Base-by-base conservation (phyloP, 2,329 filamentous ascomycete genomes). In the Cercospora sp. region DNA sequence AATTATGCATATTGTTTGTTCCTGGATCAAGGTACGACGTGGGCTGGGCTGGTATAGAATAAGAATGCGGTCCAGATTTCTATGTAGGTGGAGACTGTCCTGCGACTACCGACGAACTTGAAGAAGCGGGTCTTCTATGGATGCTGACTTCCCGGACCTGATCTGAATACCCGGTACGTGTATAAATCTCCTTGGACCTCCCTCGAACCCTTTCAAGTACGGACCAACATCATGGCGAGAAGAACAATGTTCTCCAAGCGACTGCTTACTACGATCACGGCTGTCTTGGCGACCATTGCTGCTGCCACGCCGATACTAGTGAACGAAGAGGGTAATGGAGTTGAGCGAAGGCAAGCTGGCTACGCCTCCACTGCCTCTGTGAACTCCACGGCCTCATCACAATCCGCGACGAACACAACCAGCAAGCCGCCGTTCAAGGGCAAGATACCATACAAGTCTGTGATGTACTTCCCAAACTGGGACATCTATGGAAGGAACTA, bases 401-500 rank as follows among this genome's bases (percentile, higher is more conserved):
- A 13, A 28, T 5, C 20, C 16, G 5, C 53, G 16, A 23, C 55
- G 4, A 59, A 36, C 6, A 2, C 9, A 0, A 59, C 55, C 18
- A 7, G 0, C 16, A 33, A n/a, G 30, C 30, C 55, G 8, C 16
- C 42, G 2, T 61, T 45, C 16, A 20, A 59, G 13, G 53, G 53
- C 62, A 59, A 39, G 53, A 58, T 53, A n/a, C 51, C 51, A 23
- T 64, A 67, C 70, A 72, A 69, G 28, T 65, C 70, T 8, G 69
- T 67, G 12, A 62, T 72, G 36, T 72, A 72, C 66, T 72, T 69
- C 20, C 70, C 70, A 12, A 72, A 71, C 31, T 77, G 76, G 76
- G 75, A 73, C 55, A 77, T 77, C 48, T 75, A 75, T 79, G 80
- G 80, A 77, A 81, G 74, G 66, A 90, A 94, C 75, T 91, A 94